Percentiles rank a stretch among this genome's conserved stretches.
Conservation (phyloP, 2,329 filamentous ascomycete genomes). For the Calcarisporium arbuscula region DNA sequence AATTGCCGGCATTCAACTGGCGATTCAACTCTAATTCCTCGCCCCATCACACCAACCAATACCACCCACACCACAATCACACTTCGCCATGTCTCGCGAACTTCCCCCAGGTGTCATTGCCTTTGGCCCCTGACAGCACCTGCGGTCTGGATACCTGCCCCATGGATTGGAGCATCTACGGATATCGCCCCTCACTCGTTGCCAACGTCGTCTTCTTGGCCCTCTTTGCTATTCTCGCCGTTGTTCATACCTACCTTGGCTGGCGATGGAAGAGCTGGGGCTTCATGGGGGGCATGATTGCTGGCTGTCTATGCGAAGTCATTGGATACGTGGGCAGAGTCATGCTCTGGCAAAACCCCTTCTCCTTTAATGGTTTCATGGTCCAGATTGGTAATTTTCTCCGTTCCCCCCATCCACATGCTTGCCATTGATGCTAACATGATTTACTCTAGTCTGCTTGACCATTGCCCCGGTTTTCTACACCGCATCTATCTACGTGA, state of each 20-base stretch:
- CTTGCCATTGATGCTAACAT: not conserved
- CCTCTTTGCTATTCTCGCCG: constrained; percentile 38
- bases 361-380: constrained; percentile 53
- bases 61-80: not conserved
- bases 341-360: constrained; percentile 51
- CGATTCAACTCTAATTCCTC: no score
- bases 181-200: constrained; percentile 46
- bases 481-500: constrained; percentile 61
- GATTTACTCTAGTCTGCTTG: constrained; percentile 39
- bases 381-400: constrained; percentile 52
- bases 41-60: not conserved
- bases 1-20: no score
- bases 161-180: constrained; percentile 41
- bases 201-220: constrained; percentile 47
- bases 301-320: constrained; percentile 51
- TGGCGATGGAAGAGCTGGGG: constrained; percentile 40
- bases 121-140: constrained; percentile 38
- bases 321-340: constrained; percentile 58
- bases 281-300: constrained; percentile 45
- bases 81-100: constrained; percentile 4
- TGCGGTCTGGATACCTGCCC: constrained; percentile 43
- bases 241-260: constrained; percentile 39
- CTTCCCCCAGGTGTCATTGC: constrained; percentile 14
- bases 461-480: constrained; percentile 43
- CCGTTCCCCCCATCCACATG: constrained; percentile 1